Base-by-base conservation (phyloP, 345 rosid genomes). In the Physaria fendleri region DNA sequence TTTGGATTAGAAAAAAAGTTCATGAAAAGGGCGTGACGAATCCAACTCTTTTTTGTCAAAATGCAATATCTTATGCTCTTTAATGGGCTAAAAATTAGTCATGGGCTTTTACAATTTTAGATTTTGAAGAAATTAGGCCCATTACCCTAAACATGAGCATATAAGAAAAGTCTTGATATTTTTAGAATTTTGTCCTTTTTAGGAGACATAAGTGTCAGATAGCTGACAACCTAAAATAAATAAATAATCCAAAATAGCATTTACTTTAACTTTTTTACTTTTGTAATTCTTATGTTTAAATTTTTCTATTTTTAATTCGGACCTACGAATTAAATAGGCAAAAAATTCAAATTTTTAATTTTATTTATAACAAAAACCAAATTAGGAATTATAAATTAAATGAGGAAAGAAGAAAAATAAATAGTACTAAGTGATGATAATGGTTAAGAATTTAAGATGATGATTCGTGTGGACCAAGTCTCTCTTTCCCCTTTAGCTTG, bases 381-480 rank as follows among this genome's bases (percentile, higher is more conserved):
- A 39, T 3, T 13, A 27, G 0, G 21, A 65, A 37, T 10, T 27
- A 16, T 4, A 35, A 56, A 46, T 1, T 37, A 40, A 35, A 54
- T 52, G 18, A 54, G 44, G 2, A 30, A 54, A 44, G 44, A 4
- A 21, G 55, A 27, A 34, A 28, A 55, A 43, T 8, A 47, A 59
- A 22, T 24, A 59, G 17, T 2, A 34, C 15, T 29, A n/a, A n/a
- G n/a, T n/a, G n/a, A n/a, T n/a, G 27, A 59, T 24, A 42, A 58
- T 41, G 41, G 6, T 16, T 42, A 61, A 28, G 63, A 54, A n/a
- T n/a, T n/a, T n/a, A n/a, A n/a, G n/a, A n/a, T 54, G 68, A 69
- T 69, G 74, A 69, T 62, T 62, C 74, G 74, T 69, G 74, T 69
- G 74, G 74, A 54, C 69, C 74, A 69, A 69, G 68, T 38, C 58